Evolutionary conservation across 305 asterid genomes (phyloP), one percentile per base, ranked within the genome.

Genomic region (Fraxinus dipetala): DNA sequence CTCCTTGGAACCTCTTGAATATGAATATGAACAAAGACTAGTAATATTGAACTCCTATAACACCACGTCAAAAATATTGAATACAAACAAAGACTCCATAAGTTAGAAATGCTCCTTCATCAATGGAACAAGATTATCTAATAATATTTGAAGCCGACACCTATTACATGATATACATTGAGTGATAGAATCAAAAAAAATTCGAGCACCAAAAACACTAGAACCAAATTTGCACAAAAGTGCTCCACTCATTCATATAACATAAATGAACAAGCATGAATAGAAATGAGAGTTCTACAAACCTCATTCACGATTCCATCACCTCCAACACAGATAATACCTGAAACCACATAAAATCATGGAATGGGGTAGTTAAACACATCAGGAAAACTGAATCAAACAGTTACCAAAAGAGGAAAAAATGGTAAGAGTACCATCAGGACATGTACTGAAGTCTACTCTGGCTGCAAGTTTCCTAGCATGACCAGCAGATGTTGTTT

Each of bases 401-500:
- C 61, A 48, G 63, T 51, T 63, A 36, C 18, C 26, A 26, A 56
- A 35, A 72, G 20, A 38, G 78, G 72, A 32, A 78, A 69, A 82
- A 74, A 65, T 31, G 45, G 32, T 31, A 36, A 31, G 11, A 72
- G 61, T 92, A 94, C 97, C 98, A 85, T 91, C 97, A 84, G 97
- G 97, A 84, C 97, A 93, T 82, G 93, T 84, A 83, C 93, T 90
- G 88, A 94, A 94, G 83, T 93, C 98, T 61, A 90, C 97, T 86
- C 89, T 85, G 31, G 94, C 92, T 9, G 97, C 97, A 59, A 94
- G 97, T 73, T 91, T 93, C 89, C 91, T 93, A 45, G 98, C 98
- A 92, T 94, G 98, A 82, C 98, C 98, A 77, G 97, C 97, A 84
- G 92, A 91, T 86, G 93, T 90, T 85, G 98, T 94, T 83, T 93